These are phyloP conservation scores for Dactylellina parvicollis DNA, from an alignment of 2,329 filamentous ascomycete species.

Conservation along the genomic window DNA sequence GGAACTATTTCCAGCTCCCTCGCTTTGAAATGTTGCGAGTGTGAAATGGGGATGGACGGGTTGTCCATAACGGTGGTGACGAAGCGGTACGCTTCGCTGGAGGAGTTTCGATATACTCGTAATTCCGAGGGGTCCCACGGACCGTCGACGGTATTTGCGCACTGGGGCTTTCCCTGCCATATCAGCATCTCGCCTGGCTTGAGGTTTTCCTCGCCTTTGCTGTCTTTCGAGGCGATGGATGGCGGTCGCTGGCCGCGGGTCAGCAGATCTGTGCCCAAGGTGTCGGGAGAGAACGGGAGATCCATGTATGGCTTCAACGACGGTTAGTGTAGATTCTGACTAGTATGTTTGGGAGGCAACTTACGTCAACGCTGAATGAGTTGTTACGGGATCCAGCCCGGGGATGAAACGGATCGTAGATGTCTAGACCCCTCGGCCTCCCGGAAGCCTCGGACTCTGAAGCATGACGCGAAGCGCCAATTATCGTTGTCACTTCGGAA, in stretches of 20 bases:
- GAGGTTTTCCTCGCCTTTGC: constrained; percentile 51
- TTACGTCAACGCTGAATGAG: constrained; percentile 30
- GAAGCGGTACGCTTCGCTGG: constrained; percentile 34
- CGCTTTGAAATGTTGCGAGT: constrained; percentile 43
- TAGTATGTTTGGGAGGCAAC: neutral
- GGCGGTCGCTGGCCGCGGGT: constrained; percentile 21
- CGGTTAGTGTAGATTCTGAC: neutral
- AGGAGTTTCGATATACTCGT: constrained; percentile 34
- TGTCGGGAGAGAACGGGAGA: constrained; percentile 43
- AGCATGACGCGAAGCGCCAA: constrained; percentile 13
- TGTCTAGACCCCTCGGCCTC: constrained; percentile 15
- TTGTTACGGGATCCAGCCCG: constrained; percentile 32
- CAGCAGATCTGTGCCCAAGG: constrained; percentile 24
- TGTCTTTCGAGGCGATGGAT: constrained; percentile 46
- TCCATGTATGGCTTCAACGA: constrained; percentile 23
- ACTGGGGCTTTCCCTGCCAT: constrained; percentile 31
- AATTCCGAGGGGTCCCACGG: constrained; percentile 37
- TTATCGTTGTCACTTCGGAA: constrained; percentile 30
- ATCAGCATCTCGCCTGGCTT: constrained; percentile 42
- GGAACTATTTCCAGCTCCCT: constrained; percentile 43
- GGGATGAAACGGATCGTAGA: constrained; percentile 16
- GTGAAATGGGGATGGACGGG: constrained; percentile 33
- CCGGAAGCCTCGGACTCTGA: constrained; percentile 6
- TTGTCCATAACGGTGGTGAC: constrained; percentile 39
- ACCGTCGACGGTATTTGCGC: constrained; percentile 26